Percentiles rank a stretch among this genome's conserved stretches.
Conservation (phyloP, 805 yeast genomes). For the Monosporozyma yasuniensis region DNA sequence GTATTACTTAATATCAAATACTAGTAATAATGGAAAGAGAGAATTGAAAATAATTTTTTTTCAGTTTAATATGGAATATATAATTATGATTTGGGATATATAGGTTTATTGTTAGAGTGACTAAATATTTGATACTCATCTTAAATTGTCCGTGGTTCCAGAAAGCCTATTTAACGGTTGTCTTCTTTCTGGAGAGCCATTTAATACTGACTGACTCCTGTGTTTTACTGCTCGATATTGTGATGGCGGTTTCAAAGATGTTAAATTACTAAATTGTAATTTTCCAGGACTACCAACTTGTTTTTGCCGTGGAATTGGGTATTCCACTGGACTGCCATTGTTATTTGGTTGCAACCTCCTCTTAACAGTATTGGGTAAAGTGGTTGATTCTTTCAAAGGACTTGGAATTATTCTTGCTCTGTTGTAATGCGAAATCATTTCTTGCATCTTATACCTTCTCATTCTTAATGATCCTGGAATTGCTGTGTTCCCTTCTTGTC, state of each 20-base stretch:
- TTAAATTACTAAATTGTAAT: neutral
- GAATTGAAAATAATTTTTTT: neutral
- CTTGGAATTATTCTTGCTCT: constrained; percentile 31
- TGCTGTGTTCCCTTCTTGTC: constrained; percentile 5
- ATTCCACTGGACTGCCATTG: neutral
- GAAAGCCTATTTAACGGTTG: neutral
- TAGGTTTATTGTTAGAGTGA: no score
- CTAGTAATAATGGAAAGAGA: no score
- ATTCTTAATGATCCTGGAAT: constrained; percentile 34
- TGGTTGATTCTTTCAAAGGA: constrained; percentile 26
- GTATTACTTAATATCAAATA: no score
- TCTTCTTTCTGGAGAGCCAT: neutral
- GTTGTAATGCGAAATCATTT: constrained; percentile 30
- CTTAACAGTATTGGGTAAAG: constrained; percentile 14
- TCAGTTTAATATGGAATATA: no score
- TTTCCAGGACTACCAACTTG: neutral
- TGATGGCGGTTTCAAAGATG: neutral
- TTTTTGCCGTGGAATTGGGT: neutral
- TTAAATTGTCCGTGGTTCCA: neutral
- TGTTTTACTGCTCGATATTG: neutral
- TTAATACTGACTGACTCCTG: neutral
- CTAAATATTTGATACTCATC: no score
- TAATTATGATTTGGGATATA: neutral
- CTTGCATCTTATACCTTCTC: constrained; percentile 31
- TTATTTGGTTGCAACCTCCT: neutral